Evolutionary conservation across 805 yeast species (phyloP), one percentile per base, ranked within the genome.

Genomic region (Schwanniomyces occidentalis): DNA sequence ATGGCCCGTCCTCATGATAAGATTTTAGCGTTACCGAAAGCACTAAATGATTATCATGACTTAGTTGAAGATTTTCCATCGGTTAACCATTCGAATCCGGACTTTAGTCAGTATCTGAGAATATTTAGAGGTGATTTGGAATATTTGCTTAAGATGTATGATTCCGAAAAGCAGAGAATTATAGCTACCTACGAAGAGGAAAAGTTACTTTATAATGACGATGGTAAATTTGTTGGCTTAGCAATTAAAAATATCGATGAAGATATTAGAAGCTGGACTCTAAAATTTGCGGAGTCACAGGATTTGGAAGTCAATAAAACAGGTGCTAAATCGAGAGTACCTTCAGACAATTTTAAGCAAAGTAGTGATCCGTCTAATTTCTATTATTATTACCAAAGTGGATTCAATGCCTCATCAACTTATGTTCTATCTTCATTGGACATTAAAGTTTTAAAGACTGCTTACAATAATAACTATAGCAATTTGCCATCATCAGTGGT

Each of bases 351-450:
- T 15, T 10, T 8, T 4, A 27, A 21, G 9, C 32, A 24, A n/a
- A 16, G 18, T 16, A 14, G n/a, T 12, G 35, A 18, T 16, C 25
- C 31, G 13, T 16, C 32, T 3, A 61, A 63, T 40, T 75, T 82
- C 6, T 87, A 65, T 52, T 87, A 75, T 56, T 91, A 78, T 53
- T 91, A 85, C 55, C 90, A 90, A 52, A 80, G 93, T 0, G 78
- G 82, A 0, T 82, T 86, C 56, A 77, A 79, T 42, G 71, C 90
- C 0, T 43, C 52, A 10, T 60, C 81, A 3, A 76, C 82, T 2
- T 88, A 65, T 55, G 83, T 86, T 29, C 63, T 91, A 12, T 79
- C 95, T 0, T 80, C 87, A 5, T 64, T 93, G 27, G 99, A 93
- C 54, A 73, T 86, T 18, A 83, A 83, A 41, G 79, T 91, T 13